Percentiles rank a stretch among this genome's conserved stretches.
Conservation (phyloP, 176 grass and related monocot species). For the Oryza nivara region DNA sequence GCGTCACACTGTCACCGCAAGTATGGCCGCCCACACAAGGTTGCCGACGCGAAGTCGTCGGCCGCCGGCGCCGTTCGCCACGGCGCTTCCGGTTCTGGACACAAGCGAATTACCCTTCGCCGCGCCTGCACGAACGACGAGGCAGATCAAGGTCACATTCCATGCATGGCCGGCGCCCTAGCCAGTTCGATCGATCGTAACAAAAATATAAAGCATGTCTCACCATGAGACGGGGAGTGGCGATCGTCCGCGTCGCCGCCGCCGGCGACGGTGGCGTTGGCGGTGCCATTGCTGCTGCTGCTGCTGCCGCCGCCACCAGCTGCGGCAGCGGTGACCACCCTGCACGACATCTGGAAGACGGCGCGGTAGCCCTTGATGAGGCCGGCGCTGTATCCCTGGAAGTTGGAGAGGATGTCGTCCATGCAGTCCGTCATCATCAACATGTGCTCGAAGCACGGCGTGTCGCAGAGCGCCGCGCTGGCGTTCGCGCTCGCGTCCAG, state of each 20-base stretch:
- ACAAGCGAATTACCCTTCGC: background rate
- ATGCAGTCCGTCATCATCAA: background rate
- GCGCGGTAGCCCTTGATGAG: background rate
- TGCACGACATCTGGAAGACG: background rate
- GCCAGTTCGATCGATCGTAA: background rate
- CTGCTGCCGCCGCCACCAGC: background rate
- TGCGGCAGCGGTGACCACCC: background rate
- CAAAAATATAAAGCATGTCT: background rate
- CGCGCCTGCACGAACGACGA: background rate
- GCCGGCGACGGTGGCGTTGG: too few relatives aligned
- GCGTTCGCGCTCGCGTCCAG: too few relatives aligned
- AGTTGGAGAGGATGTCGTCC: background rate
- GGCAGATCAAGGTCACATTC: background rate
- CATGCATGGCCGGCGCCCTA: background rate
- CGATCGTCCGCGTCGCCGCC: background rate
- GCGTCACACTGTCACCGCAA: background rate
- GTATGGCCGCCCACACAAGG: background rate
- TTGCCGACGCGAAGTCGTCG: background rate
- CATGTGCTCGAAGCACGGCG: background rate
- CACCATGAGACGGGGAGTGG: background rate
- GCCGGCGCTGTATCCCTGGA: background rate
- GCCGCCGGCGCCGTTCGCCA: background rate
- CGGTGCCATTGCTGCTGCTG: too few relatives aligned
- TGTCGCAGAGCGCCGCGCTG: too few relatives aligned
- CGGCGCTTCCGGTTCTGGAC: background rate